Evolutionary conservation across 23 red algal species (phyloP), one percentile per base, ranked within the genome.

Genomic region (Cyanidium caldarium): DNA sequence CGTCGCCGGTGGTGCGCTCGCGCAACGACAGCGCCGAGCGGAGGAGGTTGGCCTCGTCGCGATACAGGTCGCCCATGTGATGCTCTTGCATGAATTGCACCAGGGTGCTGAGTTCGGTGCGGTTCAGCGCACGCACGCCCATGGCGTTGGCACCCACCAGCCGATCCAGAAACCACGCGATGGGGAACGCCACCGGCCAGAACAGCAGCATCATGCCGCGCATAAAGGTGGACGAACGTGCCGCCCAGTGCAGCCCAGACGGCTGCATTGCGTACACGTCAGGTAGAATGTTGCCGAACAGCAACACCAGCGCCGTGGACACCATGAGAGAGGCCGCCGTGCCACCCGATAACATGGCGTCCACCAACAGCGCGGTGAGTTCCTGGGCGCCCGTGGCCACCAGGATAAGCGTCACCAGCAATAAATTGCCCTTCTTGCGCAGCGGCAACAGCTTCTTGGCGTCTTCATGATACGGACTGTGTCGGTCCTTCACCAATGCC

Each of bases 1-100:
- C 37, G 23, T 83, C 61, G 3, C 38, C 80, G 0, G 58, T 68
- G 31, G 44, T 83, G 15, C 71, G 72, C 21, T 68, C 35, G 43
- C 68, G 39, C 40, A 83, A 40, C 35, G 56, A 44, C 5, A 83
- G 70, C 0, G 78, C 57, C 51, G 51, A 16, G n/a, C 31, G 51
- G n/a, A 61, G 31, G n/a, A 61, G 19, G 7, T 16, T 25, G n/a
- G 51, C 19, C 51, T 61, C 51, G 3, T 61, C 51, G 13, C 51
- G 51, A 25, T 28, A 16, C n/a, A 61, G 51, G 23, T 61, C 51
- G 23, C 51, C 51, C 10, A 61, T 25, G 23, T 28, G 51, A 25
- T 61, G 51, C 21, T 61, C 51, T 5, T 61, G 10, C 51, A 61
- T 61, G 51, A 61, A 61, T 28, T 61, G 51, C n/a, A 61, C n/a